Conservation (phyloP, 1,139 yeast genomes). For the Taiozyma onychis region DNA sequence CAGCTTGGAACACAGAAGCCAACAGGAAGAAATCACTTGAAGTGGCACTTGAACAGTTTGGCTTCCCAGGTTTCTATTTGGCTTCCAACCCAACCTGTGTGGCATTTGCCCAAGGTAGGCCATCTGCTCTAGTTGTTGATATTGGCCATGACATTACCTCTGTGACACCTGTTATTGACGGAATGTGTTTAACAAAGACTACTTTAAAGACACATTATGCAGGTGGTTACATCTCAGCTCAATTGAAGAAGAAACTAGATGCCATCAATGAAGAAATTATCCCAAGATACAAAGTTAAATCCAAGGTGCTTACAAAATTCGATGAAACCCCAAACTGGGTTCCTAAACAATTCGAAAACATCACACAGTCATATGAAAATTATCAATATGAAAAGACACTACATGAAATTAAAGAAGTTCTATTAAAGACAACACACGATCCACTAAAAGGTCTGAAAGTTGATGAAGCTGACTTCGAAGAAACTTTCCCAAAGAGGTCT, state of each 20-base stretch:
- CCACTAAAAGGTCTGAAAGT: conserved; percentile 6
- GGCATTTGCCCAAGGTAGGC: conserved; percentile 90
- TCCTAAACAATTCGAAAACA: conserved; percentile 22
- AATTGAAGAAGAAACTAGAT: conserved; percentile 24
- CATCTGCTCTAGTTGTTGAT: conserved; percentile 90
- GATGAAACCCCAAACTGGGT: conserved; percentile 24
- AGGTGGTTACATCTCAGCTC: conserved; percentile 51
- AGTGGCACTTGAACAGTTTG: conserved; percentile 62
- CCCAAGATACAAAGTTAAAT: conserved; percentile 25
- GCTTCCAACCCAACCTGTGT: conserved; percentile 87
- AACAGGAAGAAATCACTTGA: conserved; percentile 75
- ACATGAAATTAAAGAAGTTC: conserved; percentile 61
- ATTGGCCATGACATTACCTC: conserved; percentile 81
- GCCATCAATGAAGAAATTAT: conserved; percentile 16
- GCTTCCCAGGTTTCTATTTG: conserved; percentile 80
- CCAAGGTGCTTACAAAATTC: conserved; percentile 15
- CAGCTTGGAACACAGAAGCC: conserved; percentile 71
- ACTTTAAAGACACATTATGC: conserved; percentile 64
- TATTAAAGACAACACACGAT: conserved; percentile 40
- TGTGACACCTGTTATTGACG: conserved; percentile 92
- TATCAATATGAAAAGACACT: conserved; percentile 27
- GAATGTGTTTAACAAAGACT: conserved; percentile 73
- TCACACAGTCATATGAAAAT: conserved; percentile 38
- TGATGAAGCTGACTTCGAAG: conserved; percentile 11
- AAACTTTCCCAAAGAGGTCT: conserved; percentile 32